Conservation (phyloP, 1,284 basidiomycete species). For the Dichomitus squalens region DNA sequence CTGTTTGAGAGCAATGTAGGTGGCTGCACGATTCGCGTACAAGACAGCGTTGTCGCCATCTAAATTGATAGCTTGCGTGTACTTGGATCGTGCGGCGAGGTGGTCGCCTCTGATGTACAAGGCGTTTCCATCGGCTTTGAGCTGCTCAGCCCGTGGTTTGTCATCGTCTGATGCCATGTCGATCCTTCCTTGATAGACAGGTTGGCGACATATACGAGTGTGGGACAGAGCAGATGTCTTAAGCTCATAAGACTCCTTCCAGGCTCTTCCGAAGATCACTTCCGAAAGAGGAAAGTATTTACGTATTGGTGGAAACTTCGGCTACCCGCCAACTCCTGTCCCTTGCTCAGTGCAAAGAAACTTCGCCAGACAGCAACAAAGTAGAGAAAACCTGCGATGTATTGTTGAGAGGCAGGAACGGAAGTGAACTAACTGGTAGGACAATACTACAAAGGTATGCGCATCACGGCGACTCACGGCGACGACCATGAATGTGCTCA, state of each 20-base stretch:
- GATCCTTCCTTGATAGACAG: neutral
- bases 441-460: conserved; percentile 2
- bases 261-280: neutral
- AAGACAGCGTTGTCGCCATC: conserved; percentile 34
- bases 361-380: too few species aligned
- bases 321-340: neutral
- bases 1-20: conserved; percentile 20
- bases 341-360: neutral
- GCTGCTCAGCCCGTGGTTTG: conserved; percentile 19
- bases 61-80: conserved; percentile 34
- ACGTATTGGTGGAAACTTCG: neutral
- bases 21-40: conserved; percentile 36
- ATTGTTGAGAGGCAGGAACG: conserved; percentile 1
- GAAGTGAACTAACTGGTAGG: neutral
- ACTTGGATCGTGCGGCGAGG: conserved; percentile 33
- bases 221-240: too few species aligned
- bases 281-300: conserved; percentile 3
- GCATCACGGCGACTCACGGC: conserved; percentile 11
- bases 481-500: conserved; percentile 1
- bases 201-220: neutral
- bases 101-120: conserved; percentile 34
- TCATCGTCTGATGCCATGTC: conserved; percentile 18
- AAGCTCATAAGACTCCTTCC: neutral
- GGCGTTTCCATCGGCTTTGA: conserved; percentile 39
- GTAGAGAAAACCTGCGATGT: neutral